Base-by-base conservation (phyloP, 805 yeast species). In the Candida caryicola region DNA sequence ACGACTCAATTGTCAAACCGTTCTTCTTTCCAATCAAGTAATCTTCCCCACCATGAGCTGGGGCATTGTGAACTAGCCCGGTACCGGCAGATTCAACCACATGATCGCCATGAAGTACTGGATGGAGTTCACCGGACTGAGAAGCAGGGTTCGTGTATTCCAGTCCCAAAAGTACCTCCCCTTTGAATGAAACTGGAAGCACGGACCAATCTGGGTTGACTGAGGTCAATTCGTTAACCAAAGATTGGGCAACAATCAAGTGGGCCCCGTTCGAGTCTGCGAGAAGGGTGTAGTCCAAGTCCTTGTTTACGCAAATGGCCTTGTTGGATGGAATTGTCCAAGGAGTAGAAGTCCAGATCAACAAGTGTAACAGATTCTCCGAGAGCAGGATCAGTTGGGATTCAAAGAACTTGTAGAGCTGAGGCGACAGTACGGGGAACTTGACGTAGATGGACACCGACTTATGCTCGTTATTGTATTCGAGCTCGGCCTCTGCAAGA, bases 291-390 rank as follows among this genome's bases (percentile, higher is more conserved):
- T 93, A 93, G 0, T 59, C 54, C 39, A 85, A 64, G 1, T 70
- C 61, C 18, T 76, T 61, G 51, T 87, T 79, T 29, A 84, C 72
- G 31, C 93, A 82, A 30, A 93, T 78, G 0, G 97, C 97, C 45
- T 74, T 72, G 55, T 93, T 93, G 0, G 96, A 82, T 4, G 87
- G 85, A 23, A 93, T 69, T 0, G 99, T 93, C 99, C 99, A 93
- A 0, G 99, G 97, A 1, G 99, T 93, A 1, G 96, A 90, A 0
- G 99, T 93, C 99, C 99, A 93, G 40, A 93, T 87, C 44, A 85
- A 52, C 2, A 60, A 41, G n/a, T 47, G 40, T 14, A 59, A 42
- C 13, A 49, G 40, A 2, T 52, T 34, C 4, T 30, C 17, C 15
- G 17, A 23, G 25, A 34, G 17, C 16, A 17, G 9, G n/a, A 13